These are phyloP conservation scores for Mortierella sp. DNA, from an alignment of 371 early-diverging fungal genomes.

Conservation along the genomic window DNA sequence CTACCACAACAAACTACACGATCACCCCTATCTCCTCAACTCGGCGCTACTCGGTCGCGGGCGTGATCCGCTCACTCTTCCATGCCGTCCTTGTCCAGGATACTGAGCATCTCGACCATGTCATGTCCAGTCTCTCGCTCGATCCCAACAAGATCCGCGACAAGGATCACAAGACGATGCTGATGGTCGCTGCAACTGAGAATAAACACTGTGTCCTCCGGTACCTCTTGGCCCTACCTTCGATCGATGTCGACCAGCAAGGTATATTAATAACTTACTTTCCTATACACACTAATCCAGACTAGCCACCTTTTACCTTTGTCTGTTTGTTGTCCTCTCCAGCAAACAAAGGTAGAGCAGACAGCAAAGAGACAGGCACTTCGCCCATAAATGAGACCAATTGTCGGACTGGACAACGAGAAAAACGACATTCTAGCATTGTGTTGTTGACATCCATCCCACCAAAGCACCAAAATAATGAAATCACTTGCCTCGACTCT, in stretches of 20 bases:
- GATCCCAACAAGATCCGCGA: conserved; percentile 44
- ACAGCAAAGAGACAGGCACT: background rate
- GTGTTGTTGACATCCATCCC: background rate
- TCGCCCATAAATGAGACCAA: background rate
- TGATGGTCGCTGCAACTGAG: conserved; percentile 56
- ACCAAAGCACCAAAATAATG: background rate
- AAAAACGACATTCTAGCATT: too few relatives aligned
- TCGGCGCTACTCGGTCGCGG: conserved; percentile 40
- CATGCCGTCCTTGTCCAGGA: conserved; percentile 57
- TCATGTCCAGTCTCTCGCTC: conserved; percentile 34
- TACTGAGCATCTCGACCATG: conserved; percentile 48
- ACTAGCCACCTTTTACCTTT: background rate
- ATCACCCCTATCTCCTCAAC: conserved; percentile 21
- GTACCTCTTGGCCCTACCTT: conserved; percentile 40
- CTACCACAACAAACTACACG: conserved; percentile 31
- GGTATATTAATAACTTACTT: conserved; percentile 14
- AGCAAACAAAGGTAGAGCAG: background rate
- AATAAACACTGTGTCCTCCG: conserved; percentile 51
- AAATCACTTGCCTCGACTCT: background rate
- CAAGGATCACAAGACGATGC: conserved; percentile 52
- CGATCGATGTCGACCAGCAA: conserved; percentile 35
- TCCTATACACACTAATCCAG: background rate
- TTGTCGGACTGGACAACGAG: background rate
- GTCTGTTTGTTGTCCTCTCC: too few relatives aligned
- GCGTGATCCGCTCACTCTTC: conserved; percentile 53